Evolutionary conservation across 176 grass and related monocot species (phyloP).

Genomic region (Cymbopogon citratus): DNA sequence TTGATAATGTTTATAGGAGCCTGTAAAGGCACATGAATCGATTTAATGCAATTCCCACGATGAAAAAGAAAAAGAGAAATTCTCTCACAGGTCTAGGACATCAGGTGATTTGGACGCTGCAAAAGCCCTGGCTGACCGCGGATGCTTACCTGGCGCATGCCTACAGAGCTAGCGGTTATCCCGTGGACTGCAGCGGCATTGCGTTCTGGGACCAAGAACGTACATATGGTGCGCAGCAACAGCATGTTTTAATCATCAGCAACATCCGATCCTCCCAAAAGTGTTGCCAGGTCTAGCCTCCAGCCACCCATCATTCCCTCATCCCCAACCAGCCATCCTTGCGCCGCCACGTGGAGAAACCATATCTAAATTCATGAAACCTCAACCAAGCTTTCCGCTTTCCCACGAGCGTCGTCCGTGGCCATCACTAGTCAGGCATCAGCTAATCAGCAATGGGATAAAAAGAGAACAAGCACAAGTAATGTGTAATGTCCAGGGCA

Average conservation of each 20-base stretch:
- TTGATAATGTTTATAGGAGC: neutral
- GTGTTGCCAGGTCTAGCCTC: no score
- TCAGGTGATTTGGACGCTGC: neutral
- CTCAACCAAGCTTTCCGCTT: slow-evolving; percentile 88
- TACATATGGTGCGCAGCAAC: slow-evolving; percentile 14
- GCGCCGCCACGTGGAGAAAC: slow-evolving; percentile 51
- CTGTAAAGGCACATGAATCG: neutral
- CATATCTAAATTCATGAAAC: slow-evolving; percentile 71
- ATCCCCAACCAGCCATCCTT: slow-evolving; percentile 70
- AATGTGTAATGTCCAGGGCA: neutral
- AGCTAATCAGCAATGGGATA: neutral
- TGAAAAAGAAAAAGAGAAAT: neutral
- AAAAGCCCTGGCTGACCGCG: neutral
- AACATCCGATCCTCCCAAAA: no score
- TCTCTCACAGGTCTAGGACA: neutral
- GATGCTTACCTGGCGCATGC: no score
- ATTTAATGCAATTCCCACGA: neutral
- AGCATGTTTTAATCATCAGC: slow-evolving; percentile 2
- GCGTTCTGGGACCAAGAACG: slow-evolving; percentile 18
- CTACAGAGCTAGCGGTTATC: neutral
- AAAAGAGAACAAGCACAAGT: neutral
- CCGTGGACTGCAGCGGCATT: neutral
- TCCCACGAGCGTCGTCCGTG: slow-evolving; percentile 22
- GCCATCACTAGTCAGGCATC: slow-evolving; percentile 30
- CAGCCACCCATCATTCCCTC: slow-evolving; percentile 57